A percentile compares a stretch with the other conserved stretches of the same genome.
Evolutionary conservation across 768 basidiomycete genomes (phyloP).

Genomic region (Boletellus emodensis): DNA sequence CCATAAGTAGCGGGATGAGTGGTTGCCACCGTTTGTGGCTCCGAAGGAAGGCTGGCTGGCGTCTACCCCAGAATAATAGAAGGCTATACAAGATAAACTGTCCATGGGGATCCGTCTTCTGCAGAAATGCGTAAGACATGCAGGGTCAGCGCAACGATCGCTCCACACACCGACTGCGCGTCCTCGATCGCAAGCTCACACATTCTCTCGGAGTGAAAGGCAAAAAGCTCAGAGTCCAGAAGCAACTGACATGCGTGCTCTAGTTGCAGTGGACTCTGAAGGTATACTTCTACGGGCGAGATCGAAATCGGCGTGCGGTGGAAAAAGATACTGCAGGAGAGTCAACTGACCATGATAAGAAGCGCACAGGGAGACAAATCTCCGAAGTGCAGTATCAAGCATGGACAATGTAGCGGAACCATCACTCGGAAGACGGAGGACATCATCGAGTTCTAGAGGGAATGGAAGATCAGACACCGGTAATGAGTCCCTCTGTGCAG

Average conservation of each 20-base stretch:
- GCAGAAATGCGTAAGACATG: conserved; percentile 5
- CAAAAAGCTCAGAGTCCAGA: conserved; percentile 81
- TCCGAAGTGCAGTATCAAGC: conserved; percentile 74
- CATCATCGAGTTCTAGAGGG: conserved; percentile 78
- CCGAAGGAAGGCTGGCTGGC: conserved; percentile 65
- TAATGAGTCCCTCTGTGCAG: conserved; percentile 4
- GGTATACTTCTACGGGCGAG: conserved; percentile 64
- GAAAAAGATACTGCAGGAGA: not conserved
- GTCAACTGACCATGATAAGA: conserved; percentile 74
- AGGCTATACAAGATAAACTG: conserved; percentile 77
- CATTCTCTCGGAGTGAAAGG: conserved; percentile 91
- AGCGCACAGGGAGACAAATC: conserved; percentile 75
- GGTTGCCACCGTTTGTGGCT: conserved; percentile 81
- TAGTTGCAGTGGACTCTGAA: conserved; percentile 79
- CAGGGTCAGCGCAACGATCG: not conserved
- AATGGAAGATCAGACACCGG: conserved; percentile 2
- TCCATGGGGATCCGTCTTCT: conserved; percentile 84
- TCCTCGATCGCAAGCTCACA: conserved; percentile 72
- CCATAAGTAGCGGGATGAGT: conserved; percentile 78
- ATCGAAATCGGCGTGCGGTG: conserved; percentile 3
- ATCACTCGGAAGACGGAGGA: conserved; percentile 61
- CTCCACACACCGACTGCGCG: conserved; percentile 53
- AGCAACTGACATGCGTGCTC: conserved; percentile 78
- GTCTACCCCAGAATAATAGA: conserved; percentile 72
- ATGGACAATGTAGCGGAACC: conserved; percentile 58